A percentile compares a stretch with the other conserved stretches of the same genome.
phyloP scores from a whole-genome alignment of 768 basidiomycete genomes.

The Lactifluus echinatus region DNA sequence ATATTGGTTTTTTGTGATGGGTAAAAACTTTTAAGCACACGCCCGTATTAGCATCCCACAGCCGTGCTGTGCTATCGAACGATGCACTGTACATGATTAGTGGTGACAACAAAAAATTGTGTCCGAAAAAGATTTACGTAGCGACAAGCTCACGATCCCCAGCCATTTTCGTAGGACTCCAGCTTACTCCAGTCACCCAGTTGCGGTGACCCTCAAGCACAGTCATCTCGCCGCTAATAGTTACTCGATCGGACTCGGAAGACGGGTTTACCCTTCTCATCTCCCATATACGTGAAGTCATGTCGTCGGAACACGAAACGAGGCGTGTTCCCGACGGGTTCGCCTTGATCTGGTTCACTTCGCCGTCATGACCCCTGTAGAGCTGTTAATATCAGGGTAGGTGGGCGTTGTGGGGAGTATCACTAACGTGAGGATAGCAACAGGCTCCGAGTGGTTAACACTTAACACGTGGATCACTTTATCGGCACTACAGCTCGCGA shows the following conservation, averaged over 20 bases:
- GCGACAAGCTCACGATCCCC: constrained; percentile 55
- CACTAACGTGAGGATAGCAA: constrained; percentile 56
- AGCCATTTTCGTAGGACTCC: constrained; percentile 50
- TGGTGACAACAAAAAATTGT: constrained; percentile 6
- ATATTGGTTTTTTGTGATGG: constrained; percentile 67
- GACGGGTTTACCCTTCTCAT: constrained; percentile 38
- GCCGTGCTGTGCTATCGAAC: constrained; percentile 68
- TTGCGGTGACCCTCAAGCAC: constrained; percentile 57
- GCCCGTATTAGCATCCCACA: constrained; percentile 79
- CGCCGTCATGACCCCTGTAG: constrained; percentile 60
- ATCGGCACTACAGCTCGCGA: constrained; percentile 71
- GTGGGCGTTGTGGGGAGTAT: not conserved
- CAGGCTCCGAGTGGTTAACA: constrained; percentile 41
- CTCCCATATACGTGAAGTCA: constrained; percentile 70
- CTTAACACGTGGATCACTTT: constrained; percentile 51
- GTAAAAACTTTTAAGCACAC: constrained; percentile 62
- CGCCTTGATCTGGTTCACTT: constrained; percentile 71
- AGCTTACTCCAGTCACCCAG: constrained; percentile 56
- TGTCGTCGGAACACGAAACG: constrained; percentile 78
- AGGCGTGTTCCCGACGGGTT: constrained; percentile 58
- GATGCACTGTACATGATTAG: constrained; percentile 45
- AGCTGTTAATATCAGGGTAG: not conserved
- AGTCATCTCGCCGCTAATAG: constrained; percentile 27
- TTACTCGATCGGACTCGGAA: constrained; percentile 17
- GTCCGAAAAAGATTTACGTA: constrained; percentile 40